Base-by-base conservation (phyloP, 2,329 filamentous ascomycete species). In the Diaporthe australafricana region DNA sequence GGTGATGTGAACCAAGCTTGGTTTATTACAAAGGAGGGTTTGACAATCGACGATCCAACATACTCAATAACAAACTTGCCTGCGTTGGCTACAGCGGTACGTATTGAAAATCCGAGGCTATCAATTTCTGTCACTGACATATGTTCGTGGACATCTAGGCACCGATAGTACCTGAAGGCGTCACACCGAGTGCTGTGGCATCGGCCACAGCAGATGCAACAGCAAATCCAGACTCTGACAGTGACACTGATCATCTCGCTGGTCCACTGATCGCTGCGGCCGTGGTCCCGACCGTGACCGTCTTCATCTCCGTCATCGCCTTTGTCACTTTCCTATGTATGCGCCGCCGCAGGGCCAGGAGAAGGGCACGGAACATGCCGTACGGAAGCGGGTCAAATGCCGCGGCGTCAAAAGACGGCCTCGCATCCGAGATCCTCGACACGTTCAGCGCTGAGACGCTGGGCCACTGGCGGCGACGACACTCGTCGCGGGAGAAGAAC, bases 231-330 rank as follows among this genome's bases (percentile, higher is more conserved):
- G 47, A 5, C 17, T n/a, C 11, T 14, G 40, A 32, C 9, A 50
- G 12, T 30, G 45, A 47, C 12, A 50, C 57, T 8, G 40, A 70
- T 3, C 68, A 45, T n/a, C 56, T 70, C 12, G 56, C 56, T 5
- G 68, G 56, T 45, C 68, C 68, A 25, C 22, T 70, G 9, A 70
- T 70, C 22, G 68, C 68, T 20, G 68, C 68, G 3, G 68, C 68
- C 12, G 68, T 70, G 57, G 68, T 70, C 2, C 68, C 68, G 20
- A 65, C 56, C 3, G 50, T 62, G 20, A 42, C 50, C 8, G 50
- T 70, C 6, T 50, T 53, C 7, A 25, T 70, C 5, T 40, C 45
- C 2, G 30, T 70, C 16, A 45, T 42, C 25, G 68, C 42, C 12
- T 65, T 70, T 22, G 22, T 50, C 35, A 8, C 32, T 12, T 69